Percentiles rank a stretch among this genome's conserved stretches.
Conservation (phyloP, 2,329 filamentous ascomycete genomes). For the Alternaria solani region DNA sequence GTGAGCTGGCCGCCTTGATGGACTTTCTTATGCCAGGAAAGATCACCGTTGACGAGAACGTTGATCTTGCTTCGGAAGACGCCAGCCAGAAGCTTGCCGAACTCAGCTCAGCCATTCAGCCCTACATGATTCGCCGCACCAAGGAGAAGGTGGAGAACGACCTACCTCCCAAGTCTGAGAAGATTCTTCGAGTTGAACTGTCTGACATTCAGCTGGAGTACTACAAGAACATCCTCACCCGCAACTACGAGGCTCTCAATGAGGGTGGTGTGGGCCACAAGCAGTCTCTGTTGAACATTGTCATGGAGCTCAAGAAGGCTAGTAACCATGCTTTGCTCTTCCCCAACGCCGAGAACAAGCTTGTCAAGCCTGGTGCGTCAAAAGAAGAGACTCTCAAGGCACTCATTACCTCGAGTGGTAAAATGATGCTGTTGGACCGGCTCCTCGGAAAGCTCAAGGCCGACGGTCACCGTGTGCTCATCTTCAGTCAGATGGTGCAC, state of each 20-base stretch:
- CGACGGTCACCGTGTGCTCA: constrained; percentile 93
- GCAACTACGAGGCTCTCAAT: constrained; percentile 94
- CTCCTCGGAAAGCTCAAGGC: constrained; percentile 92
- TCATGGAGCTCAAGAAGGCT: constrained; percentile 99
- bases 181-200: constrained; percentile 97
- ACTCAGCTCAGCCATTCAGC: constrained; percentile 85
- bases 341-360: constrained; percentile 87
- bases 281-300: constrained; percentile 94
- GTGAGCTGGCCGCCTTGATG: constrained; percentile 88
- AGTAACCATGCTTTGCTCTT: constrained; percentile 99
- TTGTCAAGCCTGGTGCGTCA: constrained; percentile 79
- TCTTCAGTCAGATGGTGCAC: constrained; percentile 99
- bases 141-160: constrained; percentile 98
- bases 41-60: constrained; percentile 87
- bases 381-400: constrained; percentile 92
- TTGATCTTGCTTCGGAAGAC: constrained; percentile 81
- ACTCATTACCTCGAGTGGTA: constrained; percentile 95
- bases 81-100: constrained; percentile 88
- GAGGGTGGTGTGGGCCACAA: constrained; percentile 91
- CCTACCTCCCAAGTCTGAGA: constrained; percentile 94
- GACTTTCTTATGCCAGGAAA: constrained; percentile 98
- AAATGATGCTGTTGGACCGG: constrained; percentile 98
- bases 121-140: constrained; percentile 92
- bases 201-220: constrained; percentile 97
- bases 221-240: constrained; percentile 97